Evolutionary conservation across 2,329 filamentous ascomycete genomes (phyloP), one percentile per base, ranked within the genome.

Genomic region (Pseudogymnoascus sp.): DNA sequence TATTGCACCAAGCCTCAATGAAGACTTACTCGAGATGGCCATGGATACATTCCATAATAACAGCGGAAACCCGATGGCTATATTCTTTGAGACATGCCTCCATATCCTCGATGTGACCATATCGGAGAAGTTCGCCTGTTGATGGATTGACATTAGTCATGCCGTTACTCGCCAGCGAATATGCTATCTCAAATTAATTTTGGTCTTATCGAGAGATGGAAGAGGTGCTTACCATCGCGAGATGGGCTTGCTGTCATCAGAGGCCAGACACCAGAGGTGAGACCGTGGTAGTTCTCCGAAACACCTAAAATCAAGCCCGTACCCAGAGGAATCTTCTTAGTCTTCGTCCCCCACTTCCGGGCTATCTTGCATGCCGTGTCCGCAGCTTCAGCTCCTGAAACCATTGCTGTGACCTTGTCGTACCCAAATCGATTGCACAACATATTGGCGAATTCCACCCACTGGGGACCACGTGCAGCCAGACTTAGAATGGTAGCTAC

Each of bases 341-440:
- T 35, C 12, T 61, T 26, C 24, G 43, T 56, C 4, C 63, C 63
- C 63, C 63, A 65, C 33, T 63, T 65, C 26, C 63, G 33, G 11
- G 63, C 63, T 12, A 63, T 63, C 31, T 65, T 65, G 16, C 60
- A 46, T 5, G 63, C 61, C 59, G 61, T 50, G 60, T 65, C 63
- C 37, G 61, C 59, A 26, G 63, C 63, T 63, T 65, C 63, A 14
- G 33, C 53, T 24, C 63, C 61, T 19, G 26, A 41, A 22, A 59
- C 61, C 40, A 63, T 19, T 8, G 61, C 61, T 14, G 61, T 56
- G 40, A 65, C 31, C 59, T 65, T 65, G 40, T 65, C 63, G 33
- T 65, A 65, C 26, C 63, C 63, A 28, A 63, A 65, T n/a, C 43
- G 40, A 33, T 61, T 37, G 19, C 24, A n/a, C 60, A 53, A 28